phyloP scores from a whole-genome alignment of 1,284 basidiomycete species.

The Malassezia japonica region DNA sequence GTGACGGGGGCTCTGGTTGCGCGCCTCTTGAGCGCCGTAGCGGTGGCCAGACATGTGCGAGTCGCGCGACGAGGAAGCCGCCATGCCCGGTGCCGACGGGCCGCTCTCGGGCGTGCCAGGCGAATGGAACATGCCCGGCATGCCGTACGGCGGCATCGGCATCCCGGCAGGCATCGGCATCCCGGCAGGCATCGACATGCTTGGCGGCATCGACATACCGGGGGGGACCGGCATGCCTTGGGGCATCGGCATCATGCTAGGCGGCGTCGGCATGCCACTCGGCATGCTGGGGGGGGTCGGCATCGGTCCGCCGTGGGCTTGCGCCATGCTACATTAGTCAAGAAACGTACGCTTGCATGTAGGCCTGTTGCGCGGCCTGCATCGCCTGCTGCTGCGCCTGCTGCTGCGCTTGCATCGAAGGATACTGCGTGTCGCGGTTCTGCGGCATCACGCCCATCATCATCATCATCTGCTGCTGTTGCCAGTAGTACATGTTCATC shows the following conservation, averaged over 20 bases:
- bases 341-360: conserved; percentile 41
- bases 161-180: background rate
- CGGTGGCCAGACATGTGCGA: background rate
- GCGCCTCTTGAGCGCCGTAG: background rate
- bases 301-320: background rate
- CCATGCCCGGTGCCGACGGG: background rate
- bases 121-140: background rate
- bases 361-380: conserved; percentile 45
- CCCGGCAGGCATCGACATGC: background rate
- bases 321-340: too few relatives aligned
- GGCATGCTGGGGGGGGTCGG: too few relatives aligned
- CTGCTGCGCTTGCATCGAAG: conserved; percentile 22
- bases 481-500: conserved; percentile 26
- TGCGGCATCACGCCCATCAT: conserved; percentile 52
- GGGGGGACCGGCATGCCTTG: background rate
- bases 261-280: background rate
- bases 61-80: conserved; percentile 1
- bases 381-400: conserved; percentile 39
- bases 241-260: background rate
- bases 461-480: conserved; percentile 21
- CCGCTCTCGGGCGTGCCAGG: background rate
- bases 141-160: background rate
- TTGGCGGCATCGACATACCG: background rate
- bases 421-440: conserved; percentile 14
- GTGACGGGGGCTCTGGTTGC: background rate